These are phyloP conservation scores for Paxillus rubicundulus DNA, from an alignment of 768 basidiomycete genomes.

Conservation along the genomic window DNA sequence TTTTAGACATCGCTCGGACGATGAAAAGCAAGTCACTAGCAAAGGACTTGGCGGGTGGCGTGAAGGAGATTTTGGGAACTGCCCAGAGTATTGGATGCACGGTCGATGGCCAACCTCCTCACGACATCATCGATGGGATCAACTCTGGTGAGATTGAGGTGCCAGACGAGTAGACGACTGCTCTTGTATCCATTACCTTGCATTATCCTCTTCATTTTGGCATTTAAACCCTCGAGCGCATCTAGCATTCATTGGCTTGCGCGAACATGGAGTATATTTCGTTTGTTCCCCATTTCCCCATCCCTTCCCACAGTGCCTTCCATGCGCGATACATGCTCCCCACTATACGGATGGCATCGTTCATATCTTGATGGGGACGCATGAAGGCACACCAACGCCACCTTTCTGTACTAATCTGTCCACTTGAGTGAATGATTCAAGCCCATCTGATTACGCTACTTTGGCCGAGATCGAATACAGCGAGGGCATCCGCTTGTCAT, in stretches of 20 bases:
- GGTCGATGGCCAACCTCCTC: slow-evolving; percentile 87
- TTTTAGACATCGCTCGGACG: slow-evolving; percentile 92
- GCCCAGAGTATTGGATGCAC: slow-evolving; percentile 97
- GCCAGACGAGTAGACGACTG: slow-evolving; percentile 68
- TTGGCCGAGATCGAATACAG: no score
- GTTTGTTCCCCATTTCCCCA: no score
- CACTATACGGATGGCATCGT: no score
- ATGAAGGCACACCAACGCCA: no score
- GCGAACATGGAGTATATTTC: no score
- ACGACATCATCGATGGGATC: slow-evolving; percentile 89
- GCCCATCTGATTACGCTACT: no score
- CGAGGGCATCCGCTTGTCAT: background rate
- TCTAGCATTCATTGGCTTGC: background rate
- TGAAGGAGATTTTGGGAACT: slow-evolving; percentile 98
- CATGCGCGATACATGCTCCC: no score
- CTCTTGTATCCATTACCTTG: slow-evolving; percentile 17
- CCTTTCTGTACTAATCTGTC: no score
- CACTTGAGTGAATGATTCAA: no score
- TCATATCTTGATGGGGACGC: no score
- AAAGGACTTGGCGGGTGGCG: slow-evolving; percentile 84
- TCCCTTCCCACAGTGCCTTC: no score
- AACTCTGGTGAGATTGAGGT: slow-evolving; percentile 82
- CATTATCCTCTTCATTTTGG: slow-evolving; percentile 11
- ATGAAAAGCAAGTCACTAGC: slow-evolving; percentile 94
- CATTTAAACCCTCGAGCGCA: slow-evolving; percentile 2